These are phyloP conservation scores for Geranium brycei DNA, from an alignment of 345 rosid genomes.

Conservation along the genomic window DNA sequence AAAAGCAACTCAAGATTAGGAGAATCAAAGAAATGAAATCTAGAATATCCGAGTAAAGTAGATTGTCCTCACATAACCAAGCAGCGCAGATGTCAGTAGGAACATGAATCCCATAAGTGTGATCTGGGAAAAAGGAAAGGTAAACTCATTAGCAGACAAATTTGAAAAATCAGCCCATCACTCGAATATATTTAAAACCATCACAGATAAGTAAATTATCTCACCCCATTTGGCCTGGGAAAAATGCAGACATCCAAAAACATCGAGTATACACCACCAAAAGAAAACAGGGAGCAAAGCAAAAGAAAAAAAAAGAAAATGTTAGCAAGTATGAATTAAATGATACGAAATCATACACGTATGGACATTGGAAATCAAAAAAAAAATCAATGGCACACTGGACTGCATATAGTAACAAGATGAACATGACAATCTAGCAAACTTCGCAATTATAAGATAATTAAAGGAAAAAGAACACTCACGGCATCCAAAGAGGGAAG, in stretches of 20 bases:
- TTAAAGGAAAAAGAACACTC: conserved; percentile 18
- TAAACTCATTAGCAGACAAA: neutral
- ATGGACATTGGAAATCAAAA: neutral
- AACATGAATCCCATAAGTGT: conserved; percentile 91
- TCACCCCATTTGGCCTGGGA: neutral
- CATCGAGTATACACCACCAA: neutral
- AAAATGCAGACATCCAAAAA: neutral
- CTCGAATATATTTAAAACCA: neutral
- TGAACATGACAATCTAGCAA: conserved; percentile 8
- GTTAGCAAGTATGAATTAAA: neutral
- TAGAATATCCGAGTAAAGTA: conserved; percentile 5
- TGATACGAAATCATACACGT: neutral
- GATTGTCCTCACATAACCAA: conserved; percentile 67
- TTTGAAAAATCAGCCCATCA: neutral
- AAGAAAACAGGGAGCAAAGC: neutral
- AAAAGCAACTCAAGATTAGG: neutral
- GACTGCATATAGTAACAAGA: neutral
- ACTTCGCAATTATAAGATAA: conserved; percentile 1
- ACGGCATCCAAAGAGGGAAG: conserved; percentile 99
- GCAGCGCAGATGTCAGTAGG: conserved; percentile 66
- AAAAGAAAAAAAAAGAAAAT: neutral
- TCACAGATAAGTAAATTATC: neutral
- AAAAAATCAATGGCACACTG: conserved; percentile 23
- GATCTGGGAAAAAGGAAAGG: conserved; percentile 35
- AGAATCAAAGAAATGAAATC: neutral